Evolutionary conservation across 2,329 filamentous ascomycete species (phyloP).

Genomic region (Venturiaceae sp.): DNA sequence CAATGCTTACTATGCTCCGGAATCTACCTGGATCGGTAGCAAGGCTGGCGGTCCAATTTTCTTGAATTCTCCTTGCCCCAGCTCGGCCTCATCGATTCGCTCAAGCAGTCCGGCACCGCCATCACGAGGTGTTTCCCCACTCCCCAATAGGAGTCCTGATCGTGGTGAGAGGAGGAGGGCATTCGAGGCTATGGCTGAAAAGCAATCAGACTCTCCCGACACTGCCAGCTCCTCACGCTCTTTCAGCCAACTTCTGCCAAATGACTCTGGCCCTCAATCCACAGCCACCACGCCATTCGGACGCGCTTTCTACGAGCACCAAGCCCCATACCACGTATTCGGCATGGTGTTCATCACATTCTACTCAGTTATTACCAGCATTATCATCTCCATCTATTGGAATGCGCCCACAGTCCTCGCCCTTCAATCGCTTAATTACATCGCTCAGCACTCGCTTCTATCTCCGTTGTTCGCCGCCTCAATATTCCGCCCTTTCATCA

Average conservation of each 20-base stretch:
- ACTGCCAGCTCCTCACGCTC: slow-evolving; percentile 14
- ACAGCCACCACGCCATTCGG: slow-evolving; percentile 38
- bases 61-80: slow-evolving; percentile 19
- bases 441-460: slow-evolving; percentile 17
- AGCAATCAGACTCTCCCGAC: neutral
- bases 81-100: neutral
- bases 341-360: slow-evolving; percentile 37
- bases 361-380: slow-evolving; percentile 38
- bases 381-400: slow-evolving; percentile 42
- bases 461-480: slow-evolving; percentile 19
- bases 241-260: slow-evolving; percentile 12
- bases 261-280: slow-evolving; percentile 9
- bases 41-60: slow-evolving; percentile 42
- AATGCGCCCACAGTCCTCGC: slow-evolving; percentile 38
- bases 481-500: slow-evolving; percentile 23
- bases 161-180: neutral
- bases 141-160: neutral
- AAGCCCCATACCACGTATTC: slow-evolving; percentile 42
- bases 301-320: slow-evolving; percentile 43
- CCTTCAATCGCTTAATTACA: slow-evolving; percentile 33
- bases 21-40: slow-evolving; percentile 43
- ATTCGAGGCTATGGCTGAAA: neutral
- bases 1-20: slow-evolving; percentile 32
- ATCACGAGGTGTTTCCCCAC: neutral
- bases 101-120: neutral